phyloP scores from a whole-genome alignment of 306 rosid species.

The Cucurbita moschata region DNA sequence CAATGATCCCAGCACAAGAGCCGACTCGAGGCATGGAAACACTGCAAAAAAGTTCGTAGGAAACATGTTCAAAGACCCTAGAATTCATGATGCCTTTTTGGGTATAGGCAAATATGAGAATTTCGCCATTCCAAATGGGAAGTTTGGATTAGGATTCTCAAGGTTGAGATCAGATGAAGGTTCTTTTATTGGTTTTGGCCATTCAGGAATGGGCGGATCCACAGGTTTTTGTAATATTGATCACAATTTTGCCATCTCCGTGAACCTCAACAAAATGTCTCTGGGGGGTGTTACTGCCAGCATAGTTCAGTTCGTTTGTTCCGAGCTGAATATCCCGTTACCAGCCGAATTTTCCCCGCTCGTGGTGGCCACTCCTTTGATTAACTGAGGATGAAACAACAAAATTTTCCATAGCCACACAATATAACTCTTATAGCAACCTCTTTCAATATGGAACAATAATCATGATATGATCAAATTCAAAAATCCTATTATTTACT shows the following conservation, averaged over 20 bases:
- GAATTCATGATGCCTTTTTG: slow-evolving; percentile 65
- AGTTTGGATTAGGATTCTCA: slow-evolving; percentile 77
- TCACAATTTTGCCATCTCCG: slow-evolving; percentile 62
- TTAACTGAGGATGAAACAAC: slow-evolving; percentile 40
- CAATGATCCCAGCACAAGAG: slow-evolving; percentile 8
- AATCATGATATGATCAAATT: background rate
- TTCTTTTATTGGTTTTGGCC: slow-evolving; percentile 63
- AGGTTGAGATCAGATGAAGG: slow-evolving; percentile 44
- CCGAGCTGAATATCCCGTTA: slow-evolving; percentile 72
- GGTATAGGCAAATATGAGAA: slow-evolving; percentile 53
- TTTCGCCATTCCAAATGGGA: slow-evolving; percentile 31
- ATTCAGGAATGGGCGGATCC: slow-evolving; percentile 97
- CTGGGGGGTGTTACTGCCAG: slow-evolving; percentile 52
- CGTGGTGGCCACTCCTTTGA: slow-evolving; percentile 34
- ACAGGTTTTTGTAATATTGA: slow-evolving; percentile 60
- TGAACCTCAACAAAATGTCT: slow-evolving; percentile 78
- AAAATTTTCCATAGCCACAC: background rate
- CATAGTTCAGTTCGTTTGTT: slow-evolving; percentile 59
- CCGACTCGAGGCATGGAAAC: background rate
- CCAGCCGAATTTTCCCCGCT: slow-evolving; percentile 41
- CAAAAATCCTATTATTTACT: background rate
- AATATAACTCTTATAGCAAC: background rate
- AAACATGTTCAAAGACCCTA: slow-evolving; percentile 44
- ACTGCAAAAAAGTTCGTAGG: slow-evolving; percentile 6
- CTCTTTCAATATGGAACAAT: background rate